A percentile compares a stretch with the other conserved stretches of the same genome.
These are phyloP conservation scores for Suhomyces emberorum DNA, from an alignment of 805 yeast genomes.

Conservation along the genomic window DNA sequence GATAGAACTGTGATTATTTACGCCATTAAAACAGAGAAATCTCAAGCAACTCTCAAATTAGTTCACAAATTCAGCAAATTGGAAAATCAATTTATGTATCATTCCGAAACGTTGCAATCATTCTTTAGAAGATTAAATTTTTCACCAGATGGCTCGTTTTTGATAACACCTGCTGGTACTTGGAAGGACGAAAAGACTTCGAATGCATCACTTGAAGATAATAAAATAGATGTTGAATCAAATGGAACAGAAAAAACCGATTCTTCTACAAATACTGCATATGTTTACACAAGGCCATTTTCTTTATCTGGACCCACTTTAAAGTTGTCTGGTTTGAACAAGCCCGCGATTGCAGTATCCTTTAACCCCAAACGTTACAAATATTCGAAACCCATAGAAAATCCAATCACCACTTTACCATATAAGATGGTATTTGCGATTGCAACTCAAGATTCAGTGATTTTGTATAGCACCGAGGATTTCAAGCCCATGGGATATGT, in stretches of 20 bases:
- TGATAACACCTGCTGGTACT: slow-evolving; percentile 51
- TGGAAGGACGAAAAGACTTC: slow-evolving; percentile 2
- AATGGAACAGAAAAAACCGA: slow-evolving; percentile 6
- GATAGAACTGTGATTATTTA: slow-evolving; percentile 82
- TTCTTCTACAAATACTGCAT: slow-evolving; percentile 68
- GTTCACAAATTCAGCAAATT: slow-evolving; percentile 14
- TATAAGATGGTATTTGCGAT: slow-evolving; percentile 88
- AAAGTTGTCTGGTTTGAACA: slow-evolving; percentile 72
- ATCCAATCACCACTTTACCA: slow-evolving; percentile 50
- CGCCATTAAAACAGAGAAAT: not conserved
- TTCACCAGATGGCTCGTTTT: slow-evolving; percentile 84
- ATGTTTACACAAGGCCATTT: slow-evolving; percentile 71
- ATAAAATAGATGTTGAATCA: slow-evolving; percentile 6
- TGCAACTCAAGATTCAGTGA: slow-evolving; percentile 84
- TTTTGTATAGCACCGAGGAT: slow-evolving; percentile 76
- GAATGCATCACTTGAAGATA: slow-evolving; percentile 3
- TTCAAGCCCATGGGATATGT: slow-evolving; percentile 67
- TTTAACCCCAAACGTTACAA: slow-evolving; percentile 70
- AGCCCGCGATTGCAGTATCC: slow-evolving; percentile 79
- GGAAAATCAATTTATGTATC: slow-evolving; percentile 46
- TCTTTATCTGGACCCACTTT: slow-evolving; percentile 69
- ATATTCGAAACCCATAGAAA: slow-evolving; percentile 15
- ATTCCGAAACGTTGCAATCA: slow-evolving; percentile 83
- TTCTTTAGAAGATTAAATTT: slow-evolving; percentile 84
- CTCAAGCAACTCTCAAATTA: slow-evolving; percentile 1